A percentile compares a stretch with the other conserved stretches of the same genome.
phyloP scores from a whole-genome alignment of 805 yeast species.

The Sporopachydermia lactativora region DNA sequence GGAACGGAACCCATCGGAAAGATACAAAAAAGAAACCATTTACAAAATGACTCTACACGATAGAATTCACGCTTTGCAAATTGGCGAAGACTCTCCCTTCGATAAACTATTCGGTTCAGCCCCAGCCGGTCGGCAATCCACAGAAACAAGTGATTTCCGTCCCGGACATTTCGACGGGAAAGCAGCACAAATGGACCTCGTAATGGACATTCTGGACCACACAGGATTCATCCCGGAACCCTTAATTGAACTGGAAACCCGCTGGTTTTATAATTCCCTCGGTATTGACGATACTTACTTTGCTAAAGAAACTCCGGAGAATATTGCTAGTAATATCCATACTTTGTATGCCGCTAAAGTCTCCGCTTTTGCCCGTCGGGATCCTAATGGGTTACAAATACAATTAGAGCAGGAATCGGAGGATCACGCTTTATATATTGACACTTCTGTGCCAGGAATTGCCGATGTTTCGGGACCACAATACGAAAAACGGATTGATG shows the following conservation, averaged over 20 bases:
- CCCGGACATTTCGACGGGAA: slow-evolving; percentile 68
- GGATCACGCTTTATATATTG: slow-evolving; percentile 87
- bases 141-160: slow-evolving; percentile 63
- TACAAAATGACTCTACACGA: too few relatives aligned
- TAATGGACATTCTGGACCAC: slow-evolving; percentile 65
- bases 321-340: slow-evolving; percentile 72
- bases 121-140: too few relatives aligned
- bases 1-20: too few relatives aligned
- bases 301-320: slow-evolving; percentile 69
- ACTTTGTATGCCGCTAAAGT: slow-evolving; percentile 87
- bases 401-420: slow-evolving; percentile 68
- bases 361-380: slow-evolving; percentile 64
- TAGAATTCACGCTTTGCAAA: too few relatives aligned
- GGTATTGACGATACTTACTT: slow-evolving; percentile 91
- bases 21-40: too few relatives aligned
- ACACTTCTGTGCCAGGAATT: slow-evolving; percentile 43
- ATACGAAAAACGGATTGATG: slow-evolving; percentile 72
- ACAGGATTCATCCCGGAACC: slow-evolving; percentile 84
- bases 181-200: slow-evolving; percentile 65
- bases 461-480: slow-evolving; percentile 28
- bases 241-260: slow-evolving; percentile 72
- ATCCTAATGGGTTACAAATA: slow-evolving; percentile 41
- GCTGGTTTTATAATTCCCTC: slow-evolving; percentile 75
- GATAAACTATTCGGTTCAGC: too few relatives aligned
- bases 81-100: too few relatives aligned